phyloP scores from a whole-genome alignment of 2,329 filamentous ascomycete genomes.

The Fusarium mangiferae region DNA sequence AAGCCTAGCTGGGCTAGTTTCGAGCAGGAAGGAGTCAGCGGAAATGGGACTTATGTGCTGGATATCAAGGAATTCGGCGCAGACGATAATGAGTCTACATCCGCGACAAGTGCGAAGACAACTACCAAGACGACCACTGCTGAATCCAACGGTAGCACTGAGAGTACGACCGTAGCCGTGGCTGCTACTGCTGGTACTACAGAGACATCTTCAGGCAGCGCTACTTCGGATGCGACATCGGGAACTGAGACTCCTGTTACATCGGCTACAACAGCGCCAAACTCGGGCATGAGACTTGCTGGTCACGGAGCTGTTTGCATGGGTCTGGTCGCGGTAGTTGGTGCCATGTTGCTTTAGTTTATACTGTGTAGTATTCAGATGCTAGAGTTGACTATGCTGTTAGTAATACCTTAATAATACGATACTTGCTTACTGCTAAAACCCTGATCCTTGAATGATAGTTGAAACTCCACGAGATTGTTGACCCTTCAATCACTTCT shows the following conservation, averaged over 20 bases:
- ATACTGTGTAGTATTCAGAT: neutral
- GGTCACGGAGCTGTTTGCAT: neutral
- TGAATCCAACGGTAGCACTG: neutral
- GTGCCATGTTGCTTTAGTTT: neutral
- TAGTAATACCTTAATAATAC: neutral
- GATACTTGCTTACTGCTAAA: neutral
- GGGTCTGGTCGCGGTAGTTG: neutral
- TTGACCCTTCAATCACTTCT: accelerated
- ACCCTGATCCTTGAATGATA: neutral
- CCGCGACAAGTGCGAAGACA: neutral
- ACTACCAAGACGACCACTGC: conserved; percentile 3
- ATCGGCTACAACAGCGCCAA: neutral
- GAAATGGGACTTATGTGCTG: conserved; percentile 19
- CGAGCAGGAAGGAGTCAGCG: conserved; percentile 1
- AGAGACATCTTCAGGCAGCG: neutral
- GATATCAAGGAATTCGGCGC: conserved; percentile 23
- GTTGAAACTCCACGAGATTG: too few relatives aligned
- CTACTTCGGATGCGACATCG: neutral
- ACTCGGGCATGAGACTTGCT: neutral
- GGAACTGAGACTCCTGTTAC: neutral
- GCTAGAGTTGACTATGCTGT: neutral
- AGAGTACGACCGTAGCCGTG: neutral
- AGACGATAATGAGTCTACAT: conserved; percentile 7
- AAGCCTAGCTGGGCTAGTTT: conserved; percentile 27
- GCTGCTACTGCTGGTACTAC: neutral